Evolutionary conservation across 1,284 basidiomycete species (phyloP), one percentile per base, ranked within the genome.

Genomic region (Stygiomarasmius scandens): DNA sequence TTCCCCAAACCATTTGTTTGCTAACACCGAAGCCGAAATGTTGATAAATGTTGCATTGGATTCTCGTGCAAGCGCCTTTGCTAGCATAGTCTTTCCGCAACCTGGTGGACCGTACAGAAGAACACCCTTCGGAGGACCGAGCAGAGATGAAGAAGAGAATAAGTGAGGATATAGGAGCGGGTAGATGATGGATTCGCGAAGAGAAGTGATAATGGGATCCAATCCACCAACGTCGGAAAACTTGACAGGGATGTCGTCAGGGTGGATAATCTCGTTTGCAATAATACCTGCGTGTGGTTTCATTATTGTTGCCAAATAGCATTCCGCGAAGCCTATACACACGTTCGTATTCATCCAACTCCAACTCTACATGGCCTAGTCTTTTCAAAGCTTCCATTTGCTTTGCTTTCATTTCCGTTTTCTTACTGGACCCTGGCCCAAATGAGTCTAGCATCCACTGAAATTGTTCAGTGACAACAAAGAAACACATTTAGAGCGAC

Each of bases 1-100:
- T 74, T 99, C 96, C 55, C 96, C 97, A 66, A 96, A 98, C 96
- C 95, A 98, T 75, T 96, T 96, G 77, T 91, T 93, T 36, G 92
- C 88, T 11, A 93, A 80, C 2, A 86, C 86, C 0, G 87, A 86
- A 3, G 89, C 89, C 2, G 91, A 86, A 60, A 95, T 88, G 74
- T 95, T 95, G 78, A 96, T 94, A 70, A 99, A 99, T 0, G 95
- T 97, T 20, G 97, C 97, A 23, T 94, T 93, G 14, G 91, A 94
- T 78, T 99, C 96, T 71, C 97, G 95, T 4, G 96, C 96, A 6
- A 98, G 82, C 4, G 96, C 96, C 69, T 95, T 95, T 2, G 96
- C 96, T 27, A 96, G 82, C 92, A 96, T 95, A 1, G 95, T 96
- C 77, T 96, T 96, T 22, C 94, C 94, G 63, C 94, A 96, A 6